Conservation (phyloP, 495 filamentous ascomycete genomes). For the Podospora pseudocomata region DNA sequence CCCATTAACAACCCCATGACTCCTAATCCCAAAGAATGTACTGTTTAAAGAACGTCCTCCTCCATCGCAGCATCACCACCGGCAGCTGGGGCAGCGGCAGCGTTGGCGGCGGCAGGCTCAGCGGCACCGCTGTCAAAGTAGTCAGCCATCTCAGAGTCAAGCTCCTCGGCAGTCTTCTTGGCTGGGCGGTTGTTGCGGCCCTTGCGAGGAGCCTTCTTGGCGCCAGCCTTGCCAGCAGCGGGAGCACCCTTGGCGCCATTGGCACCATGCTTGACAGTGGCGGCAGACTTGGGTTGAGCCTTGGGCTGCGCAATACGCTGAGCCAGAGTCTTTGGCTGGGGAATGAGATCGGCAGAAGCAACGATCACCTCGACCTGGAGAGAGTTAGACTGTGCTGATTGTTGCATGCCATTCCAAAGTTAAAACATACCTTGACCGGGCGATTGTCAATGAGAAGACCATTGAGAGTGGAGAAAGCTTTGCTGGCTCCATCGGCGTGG, state of each 20-base stretch:
- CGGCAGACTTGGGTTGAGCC: slow-evolving; percentile 77
- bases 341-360: slow-evolving; percentile 63
- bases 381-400: slow-evolving; percentile 1
- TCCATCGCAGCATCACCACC: slow-evolving; percentile 50
- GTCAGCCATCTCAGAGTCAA: slow-evolving; percentile 92
- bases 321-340: slow-evolving; percentile 68
- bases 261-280: slow-evolving; percentile 58
- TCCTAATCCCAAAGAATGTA: not conserved
- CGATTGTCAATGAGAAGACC: slow-evolving; percentile 82
- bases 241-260: slow-evolving; percentile 33
- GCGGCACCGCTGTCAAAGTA: slow-evolving; percentile 60
- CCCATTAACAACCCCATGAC: not conserved
- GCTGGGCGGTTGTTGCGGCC: slow-evolving; percentile 57
- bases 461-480: slow-evolving; percentile 78
- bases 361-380: slow-evolving; percentile 83
- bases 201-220: slow-evolving; percentile 45
- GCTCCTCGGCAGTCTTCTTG: slow-evolving; percentile 92
- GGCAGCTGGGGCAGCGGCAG: slow-evolving; percentile 34
- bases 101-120: slow-evolving; percentile 44
- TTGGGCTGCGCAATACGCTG: slow-evolving; percentile 83
- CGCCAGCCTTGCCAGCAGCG: slow-evolving; percentile 48
- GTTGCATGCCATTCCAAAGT: not conserved
- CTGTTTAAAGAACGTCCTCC: slow-evolving; percentile 43
- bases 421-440: slow-evolving; percentile 74
- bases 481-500: slow-evolving; percentile 70